Evolutionary conservation across 148 eudicot species (phyloP), one percentile per base, ranked within the genome.

Genomic region (Heliosperma pusillum): DNA sequence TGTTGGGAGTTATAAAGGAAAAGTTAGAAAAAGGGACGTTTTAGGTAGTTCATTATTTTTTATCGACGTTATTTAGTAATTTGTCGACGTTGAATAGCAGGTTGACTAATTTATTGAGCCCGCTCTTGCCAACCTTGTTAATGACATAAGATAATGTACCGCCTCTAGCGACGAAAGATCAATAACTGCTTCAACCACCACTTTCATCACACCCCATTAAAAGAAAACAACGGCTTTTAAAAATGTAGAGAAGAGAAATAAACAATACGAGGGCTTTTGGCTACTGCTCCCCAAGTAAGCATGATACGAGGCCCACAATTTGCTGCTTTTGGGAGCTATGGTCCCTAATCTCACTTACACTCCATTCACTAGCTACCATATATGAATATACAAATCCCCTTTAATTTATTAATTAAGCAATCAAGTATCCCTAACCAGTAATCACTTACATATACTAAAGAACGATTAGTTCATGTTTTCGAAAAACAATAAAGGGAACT

Each of bases 341-440:
- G 70, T 74, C 77, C 70, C 77, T 73, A 73, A 1, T 73, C 76
- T 73, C 70, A 64, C 29, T 45, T 47, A 30, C 2, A 25, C 59
- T 70, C 20, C 21, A 27, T 61, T 57, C 62, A 33, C 30, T 57
- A 26, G 11, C 66, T 72, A 33, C 16, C 47, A 29, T 5, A 55
- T n/a, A 16, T 21, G 11, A 58, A 59, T 42, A 42, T 60, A 11
- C 33, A n/a, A 58, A 58, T 58, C 29, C 44, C 1, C 30, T 16
- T 52, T 4, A 65, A 36, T 0, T 36, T 36, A 36, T 65, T 30
- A 66, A 62, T 62, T 5, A 11, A 26, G 12, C 66, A 62, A 40
- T 62, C 20, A 5, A 62, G 66, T 62, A 62, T 27, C 36, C 42
- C 40, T 63, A 26, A 36, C 10, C 26, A 7, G 16, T 61, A 29